A percentile compares a stretch with the other conserved stretches of the same genome.
phyloP scores from a whole-genome alignment of 2,329 filamentous ascomycete species.

The Herpomyces periplanetae region DNA sequence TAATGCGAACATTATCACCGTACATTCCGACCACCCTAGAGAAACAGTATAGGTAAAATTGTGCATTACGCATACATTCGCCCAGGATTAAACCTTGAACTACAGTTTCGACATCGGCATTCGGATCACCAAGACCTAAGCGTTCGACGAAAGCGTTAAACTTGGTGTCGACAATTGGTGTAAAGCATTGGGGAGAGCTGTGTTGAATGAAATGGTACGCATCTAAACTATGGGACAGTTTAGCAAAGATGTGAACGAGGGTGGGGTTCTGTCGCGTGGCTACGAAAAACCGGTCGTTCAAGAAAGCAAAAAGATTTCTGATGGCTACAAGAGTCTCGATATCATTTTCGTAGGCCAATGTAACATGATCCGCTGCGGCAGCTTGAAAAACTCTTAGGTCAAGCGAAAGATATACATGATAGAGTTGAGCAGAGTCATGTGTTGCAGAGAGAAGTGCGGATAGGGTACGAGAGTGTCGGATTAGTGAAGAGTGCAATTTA shows the following conservation, averaged over 20 bases:
- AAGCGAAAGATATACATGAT: too few relatives aligned
- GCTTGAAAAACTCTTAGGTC: too few relatives aligned
- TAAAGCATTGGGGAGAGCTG: too few relatives aligned
- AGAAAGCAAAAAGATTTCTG: constrained; percentile 23
- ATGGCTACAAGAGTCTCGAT: constrained; percentile 16
- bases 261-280: constrained; percentile 14
- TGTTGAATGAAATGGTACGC: too few relatives aligned
- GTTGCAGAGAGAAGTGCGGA: too few relatives aligned
- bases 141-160: constrained; percentile 41
- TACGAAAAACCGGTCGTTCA: constrained; percentile 21
- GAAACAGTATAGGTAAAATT: constrained; percentile 65
- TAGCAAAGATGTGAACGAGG: constrained; percentile 14
- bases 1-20: constrained; percentile 25
- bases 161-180: constrained; percentile 17
- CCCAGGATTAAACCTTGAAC: constrained; percentile 60
- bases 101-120: constrained; percentile 47
- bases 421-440: too few relatives aligned
- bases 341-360: too few relatives aligned
- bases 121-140: constrained; percentile 33
- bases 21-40: constrained; percentile 60
- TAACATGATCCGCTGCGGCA: too few relatives aligned
- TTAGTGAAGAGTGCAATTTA: too few relatives aligned
- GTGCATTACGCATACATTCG: constrained; percentile 41
- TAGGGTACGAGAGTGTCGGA: too few relatives aligned
- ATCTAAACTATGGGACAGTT: constrained; percentile 14